Evolutionary conservation across 495 filamentous ascomycete genomes (phyloP).

Genomic region (Hypoxylon rickii): DNA sequence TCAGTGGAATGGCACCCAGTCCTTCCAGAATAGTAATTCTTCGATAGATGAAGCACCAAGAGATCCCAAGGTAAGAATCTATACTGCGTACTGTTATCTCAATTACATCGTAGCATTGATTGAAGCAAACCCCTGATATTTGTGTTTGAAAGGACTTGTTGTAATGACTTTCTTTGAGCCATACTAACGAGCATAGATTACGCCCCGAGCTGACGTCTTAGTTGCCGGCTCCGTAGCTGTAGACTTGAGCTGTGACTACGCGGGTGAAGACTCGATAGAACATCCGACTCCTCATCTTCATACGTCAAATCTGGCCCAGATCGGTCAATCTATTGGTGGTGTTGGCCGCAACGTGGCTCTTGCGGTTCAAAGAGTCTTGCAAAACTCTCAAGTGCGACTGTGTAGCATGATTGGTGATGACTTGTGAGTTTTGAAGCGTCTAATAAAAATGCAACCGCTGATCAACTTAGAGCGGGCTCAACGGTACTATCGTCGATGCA

Average conservation of each 20-base stretch:
- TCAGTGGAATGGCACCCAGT: slow-evolving; percentile 8
- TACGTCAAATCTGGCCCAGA: slow-evolving; percentile 85
- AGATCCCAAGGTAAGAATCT: slow-evolving; percentile 31
- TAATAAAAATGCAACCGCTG: background rate
- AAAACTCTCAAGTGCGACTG: slow-evolving; percentile 57
- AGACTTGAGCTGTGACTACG: slow-evolving; percentile 83
- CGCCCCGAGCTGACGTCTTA: slow-evolving; percentile 62
- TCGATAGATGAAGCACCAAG: slow-evolving; percentile 13
- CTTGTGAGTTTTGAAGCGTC: slow-evolving; percentile 44
- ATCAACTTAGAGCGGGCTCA: slow-evolving; percentile 59
- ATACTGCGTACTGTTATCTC: slow-evolving; percentile 5
- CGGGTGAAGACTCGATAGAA: slow-evolving; percentile 44
- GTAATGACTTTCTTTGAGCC: background rate
- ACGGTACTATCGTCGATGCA: slow-evolving; percentile 67
- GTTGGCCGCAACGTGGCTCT: slow-evolving; percentile 92
- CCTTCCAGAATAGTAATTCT: slow-evolving; percentile 7
- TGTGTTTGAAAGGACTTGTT: background rate
- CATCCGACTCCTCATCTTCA: slow-evolving; percentile 59
- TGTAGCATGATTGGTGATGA: slow-evolving; percentile 81
- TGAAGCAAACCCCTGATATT: background rate
- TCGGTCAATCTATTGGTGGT: slow-evolving; percentile 84
- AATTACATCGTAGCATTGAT: background rate
- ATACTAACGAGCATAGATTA: slow-evolving; percentile 30
- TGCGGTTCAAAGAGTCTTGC: slow-evolving; percentile 64
- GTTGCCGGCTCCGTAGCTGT: slow-evolving; percentile 89